phyloP scores from a whole-genome alignment of 345 rosid genomes.

The Lepidium aucheri region DNA sequence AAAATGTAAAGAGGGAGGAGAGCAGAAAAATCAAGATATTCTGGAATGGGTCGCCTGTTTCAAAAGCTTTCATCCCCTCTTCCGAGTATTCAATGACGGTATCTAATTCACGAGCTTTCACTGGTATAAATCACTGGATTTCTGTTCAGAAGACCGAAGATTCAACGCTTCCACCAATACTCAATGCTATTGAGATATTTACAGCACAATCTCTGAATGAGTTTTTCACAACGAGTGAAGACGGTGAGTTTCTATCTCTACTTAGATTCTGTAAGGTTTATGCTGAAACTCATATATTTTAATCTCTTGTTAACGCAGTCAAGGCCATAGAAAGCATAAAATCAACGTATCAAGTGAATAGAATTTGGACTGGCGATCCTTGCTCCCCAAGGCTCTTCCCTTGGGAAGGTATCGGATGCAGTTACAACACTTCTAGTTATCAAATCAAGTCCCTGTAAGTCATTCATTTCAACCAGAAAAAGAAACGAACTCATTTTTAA shows the following conservation, averaged over 20 bases:
- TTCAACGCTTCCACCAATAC: constrained; percentile 33
- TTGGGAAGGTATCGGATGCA: constrained; percentile 50
- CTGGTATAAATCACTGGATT: constrained; percentile 36
- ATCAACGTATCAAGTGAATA: constrained; percentile 27
- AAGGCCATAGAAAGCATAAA: constrained; percentile 31
- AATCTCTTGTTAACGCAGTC: constrained; percentile 19
- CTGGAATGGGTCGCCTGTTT: constrained; percentile 33
- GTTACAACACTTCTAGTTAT: constrained; percentile 6
- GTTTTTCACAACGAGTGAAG: constrained; percentile 14
- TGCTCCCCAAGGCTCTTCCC: constrained; percentile 36
- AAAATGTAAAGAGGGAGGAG: constrained; percentile 21
- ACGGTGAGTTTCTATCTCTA: constrained; percentile 17
- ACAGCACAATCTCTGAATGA: constrained; percentile 7
- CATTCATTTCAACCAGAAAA: not conserved
- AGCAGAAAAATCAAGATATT: constrained; percentile 34
- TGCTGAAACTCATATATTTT: not conserved
- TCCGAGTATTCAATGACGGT: constrained; percentile 23
- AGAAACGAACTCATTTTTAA: too few species aligned
- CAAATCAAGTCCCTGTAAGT: constrained; percentile 45
- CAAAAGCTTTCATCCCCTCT: constrained; percentile 25
- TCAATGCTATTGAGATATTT: constrained; percentile 38
- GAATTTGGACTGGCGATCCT: constrained; percentile 54
- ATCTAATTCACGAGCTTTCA: constrained; percentile 32
- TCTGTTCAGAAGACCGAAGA: constrained; percentile 29
- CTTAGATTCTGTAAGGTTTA: not conserved